phyloP scores from a whole-genome alignment of 306 rosid genomes.

The Gleditsia sinensis region DNA sequence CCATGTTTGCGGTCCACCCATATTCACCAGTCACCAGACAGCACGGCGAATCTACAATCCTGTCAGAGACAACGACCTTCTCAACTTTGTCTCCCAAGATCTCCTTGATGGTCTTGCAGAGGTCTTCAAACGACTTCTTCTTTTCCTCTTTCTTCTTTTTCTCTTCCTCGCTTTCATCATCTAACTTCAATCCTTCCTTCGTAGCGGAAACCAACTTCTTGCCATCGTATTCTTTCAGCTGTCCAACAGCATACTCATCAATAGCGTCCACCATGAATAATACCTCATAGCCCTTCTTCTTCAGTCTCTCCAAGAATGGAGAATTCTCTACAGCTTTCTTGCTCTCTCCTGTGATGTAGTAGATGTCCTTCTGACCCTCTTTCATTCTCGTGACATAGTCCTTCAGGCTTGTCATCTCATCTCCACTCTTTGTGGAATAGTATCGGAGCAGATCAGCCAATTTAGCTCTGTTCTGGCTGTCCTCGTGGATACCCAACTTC shows the following conservation, averaged over 20 bases:
- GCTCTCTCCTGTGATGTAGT: slow-evolving; percentile 75
- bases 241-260: slow-evolving; percentile 72
- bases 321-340: slow-evolving; percentile 75
- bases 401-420: slow-evolving; percentile 71
- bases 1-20: slow-evolving; percentile 79
- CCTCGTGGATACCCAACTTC: slow-evolving; percentile 72
- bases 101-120: slow-evolving; percentile 63
- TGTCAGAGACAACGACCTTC: slow-evolving; percentile 68
- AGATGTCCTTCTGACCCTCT: slow-evolving; percentile 73
- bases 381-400: slow-evolving; percentile 76
- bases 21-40: slow-evolving; percentile 79
- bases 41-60: slow-evolving; percentile 74
- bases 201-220: slow-evolving; percentile 75
- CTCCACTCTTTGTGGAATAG: slow-evolving; percentile 72
- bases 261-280: slow-evolving; percentile 75
- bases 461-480: slow-evolving; percentile 71
- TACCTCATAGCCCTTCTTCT: slow-evolving; percentile 73
- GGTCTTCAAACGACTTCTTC: slow-evolving; percentile 64
- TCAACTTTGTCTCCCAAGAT: slow-evolving; percentile 67
- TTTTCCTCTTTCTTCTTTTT: slow-evolving; percentile 63
- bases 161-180: slow-evolving; percentile 68
- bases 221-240: slow-evolving; percentile 67
- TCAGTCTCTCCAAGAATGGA: slow-evolving; percentile 68
- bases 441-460: slow-evolving; percentile 67
- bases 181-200: slow-evolving; percentile 67